Percentiles rank a stretch among this genome's conserved stretches.
Conservation (phyloP, 2,329 filamentous ascomycete species). For the Aspergillus chevalieri region DNA sequence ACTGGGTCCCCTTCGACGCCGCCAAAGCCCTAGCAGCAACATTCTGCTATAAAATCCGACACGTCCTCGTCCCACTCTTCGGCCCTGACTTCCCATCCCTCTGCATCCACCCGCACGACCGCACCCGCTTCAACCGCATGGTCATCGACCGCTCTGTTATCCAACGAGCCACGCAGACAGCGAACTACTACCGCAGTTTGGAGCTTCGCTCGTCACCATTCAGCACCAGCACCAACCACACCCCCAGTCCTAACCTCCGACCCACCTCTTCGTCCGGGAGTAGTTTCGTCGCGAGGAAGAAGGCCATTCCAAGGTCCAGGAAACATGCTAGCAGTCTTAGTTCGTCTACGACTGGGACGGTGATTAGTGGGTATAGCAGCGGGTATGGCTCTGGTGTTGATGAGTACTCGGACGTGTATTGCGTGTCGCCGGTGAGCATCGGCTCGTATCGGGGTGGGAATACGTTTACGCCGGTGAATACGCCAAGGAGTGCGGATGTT, state of each 20-base stretch:
- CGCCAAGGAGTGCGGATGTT: slow-evolving; percentile 21
- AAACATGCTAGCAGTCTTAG: slow-evolving; percentile 21
- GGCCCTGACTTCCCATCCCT: slow-evolving; percentile 69
- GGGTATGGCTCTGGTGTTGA: slow-evolving; percentile 35
- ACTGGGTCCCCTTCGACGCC: slow-evolving; percentile 91
- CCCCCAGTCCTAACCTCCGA: too few relatives aligned
- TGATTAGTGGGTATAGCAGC: slow-evolving; percentile 34
- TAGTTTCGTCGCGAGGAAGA: slow-evolving; percentile 9
- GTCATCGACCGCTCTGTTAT: slow-evolving; percentile 56
- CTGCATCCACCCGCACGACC: slow-evolving; percentile 60
- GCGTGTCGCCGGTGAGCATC: slow-evolving; percentile 36
- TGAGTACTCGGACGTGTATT: slow-evolving; percentile 24
- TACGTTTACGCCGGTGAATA: slow-evolving; percentile 40
- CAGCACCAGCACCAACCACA: not conserved
- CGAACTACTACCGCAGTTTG: slow-evolving; percentile 26
- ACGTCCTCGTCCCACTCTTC: slow-evolving; percentile 83
- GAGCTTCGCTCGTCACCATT: slow-evolving; percentile 14
- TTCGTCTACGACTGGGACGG: not conserved
- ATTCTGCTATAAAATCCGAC: slow-evolving; percentile 80
- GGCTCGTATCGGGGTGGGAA: slow-evolving; percentile 22
- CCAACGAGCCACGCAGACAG: slow-evolving; percentile 41
- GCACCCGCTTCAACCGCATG: slow-evolving; percentile 60
- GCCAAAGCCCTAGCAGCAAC: slow-evolving; percentile 82
- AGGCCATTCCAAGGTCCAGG: slow-evolving; percentile 15
- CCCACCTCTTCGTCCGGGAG: not conserved